Conservation (phyloP, 306 rosid genomes). For the Quercus wislizeni region DNA sequence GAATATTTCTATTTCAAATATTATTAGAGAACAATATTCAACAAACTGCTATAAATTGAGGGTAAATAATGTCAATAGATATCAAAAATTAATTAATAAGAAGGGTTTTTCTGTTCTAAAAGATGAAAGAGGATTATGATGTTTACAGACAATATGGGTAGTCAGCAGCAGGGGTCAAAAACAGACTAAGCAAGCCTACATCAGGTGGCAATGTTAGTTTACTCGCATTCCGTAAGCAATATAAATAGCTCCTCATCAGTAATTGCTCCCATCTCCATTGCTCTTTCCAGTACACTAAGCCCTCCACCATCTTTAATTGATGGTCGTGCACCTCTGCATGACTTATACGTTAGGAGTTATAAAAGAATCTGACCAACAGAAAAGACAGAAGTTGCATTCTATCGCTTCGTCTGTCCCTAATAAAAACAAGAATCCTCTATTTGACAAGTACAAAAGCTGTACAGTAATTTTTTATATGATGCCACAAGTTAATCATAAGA, state of each 20-base stretch:
- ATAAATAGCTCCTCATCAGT: constrained; percentile 87
- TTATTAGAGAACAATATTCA: background rate
- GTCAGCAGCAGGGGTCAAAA: background rate
- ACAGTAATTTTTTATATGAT: background rate
- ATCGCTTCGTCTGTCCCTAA: background rate
- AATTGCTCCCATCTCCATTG: constrained; percentile 97
- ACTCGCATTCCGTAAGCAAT: constrained; percentile 57
- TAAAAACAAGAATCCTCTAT: background rate
- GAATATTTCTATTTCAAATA: too few relatives aligned
- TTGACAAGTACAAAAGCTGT: background rate
- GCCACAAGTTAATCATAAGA: background rate
- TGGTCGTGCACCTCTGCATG: constrained; percentile 72
- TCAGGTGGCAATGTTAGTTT: background rate
- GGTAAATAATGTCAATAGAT: background rate
- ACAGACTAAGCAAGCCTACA: background rate
- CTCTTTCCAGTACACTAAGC: constrained; percentile 76
- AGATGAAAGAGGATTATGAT: background rate
- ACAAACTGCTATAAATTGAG: background rate
- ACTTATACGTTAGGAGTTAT: constrained; percentile 22
- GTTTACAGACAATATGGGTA: background rate
- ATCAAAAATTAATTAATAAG: background rate
- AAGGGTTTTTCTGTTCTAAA: background rate
- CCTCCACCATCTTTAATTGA: constrained; percentile 84
- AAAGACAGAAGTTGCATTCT: background rate
- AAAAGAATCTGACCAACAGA: background rate